These are phyloP conservation scores for Colletotrichum sansevieriae DNA, from an alignment of 2,329 filamentous ascomycete species.

Conservation along the genomic window DNA sequence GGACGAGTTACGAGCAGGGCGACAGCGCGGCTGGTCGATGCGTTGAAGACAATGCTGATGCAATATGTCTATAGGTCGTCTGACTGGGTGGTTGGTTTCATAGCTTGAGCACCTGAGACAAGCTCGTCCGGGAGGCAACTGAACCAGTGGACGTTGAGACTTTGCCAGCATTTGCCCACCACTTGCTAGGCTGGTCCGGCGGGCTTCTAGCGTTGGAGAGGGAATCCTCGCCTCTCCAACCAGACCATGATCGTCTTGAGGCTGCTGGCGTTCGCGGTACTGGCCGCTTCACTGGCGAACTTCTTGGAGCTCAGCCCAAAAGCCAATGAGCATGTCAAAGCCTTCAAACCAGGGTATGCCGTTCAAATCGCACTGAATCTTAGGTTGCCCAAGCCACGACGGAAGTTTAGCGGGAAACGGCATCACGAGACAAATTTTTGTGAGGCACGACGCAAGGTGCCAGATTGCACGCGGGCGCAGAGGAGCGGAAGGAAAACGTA, in stretches of 20 bases:
- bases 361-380: slow-evolving; percentile 20
- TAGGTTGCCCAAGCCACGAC: slow-evolving; percentile 11
- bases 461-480: neutral
- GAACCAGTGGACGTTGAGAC: slow-evolving; percentile 23
- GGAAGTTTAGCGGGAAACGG: slow-evolving; percentile 2
- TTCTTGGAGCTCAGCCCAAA: neutral
- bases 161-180: neutral
- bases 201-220: slow-evolving; percentile 31
- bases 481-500: neutral
- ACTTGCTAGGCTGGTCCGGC: slow-evolving; percentile 11
- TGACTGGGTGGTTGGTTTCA: neutral
- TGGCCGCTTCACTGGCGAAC: slow-evolving; percentile 25
- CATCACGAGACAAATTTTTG: slow-evolving; percentile 16
- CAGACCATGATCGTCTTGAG: slow-evolving; percentile 14
- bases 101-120: slow-evolving; percentile 18
- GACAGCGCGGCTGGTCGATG: slow-evolving; percentile 15
- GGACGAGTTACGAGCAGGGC: slow-evolving; percentile 1
- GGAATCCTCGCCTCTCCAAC: slow-evolving; percentile 25
- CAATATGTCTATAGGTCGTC: slow-evolving; percentile 10
- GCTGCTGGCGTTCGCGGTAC: slow-evolving; percentile 16
- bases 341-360: slow-evolving; percentile 3
- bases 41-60: neutral
- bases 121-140: slow-evolving; percentile 16
- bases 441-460: slow-evolving; percentile 1
- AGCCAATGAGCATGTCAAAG: slow-evolving; percentile 11